Evolutionary conservation across 345 rosid species (phyloP), one percentile per base, ranked within the genome.

Genomic region (Citrus hindsii): DNA sequence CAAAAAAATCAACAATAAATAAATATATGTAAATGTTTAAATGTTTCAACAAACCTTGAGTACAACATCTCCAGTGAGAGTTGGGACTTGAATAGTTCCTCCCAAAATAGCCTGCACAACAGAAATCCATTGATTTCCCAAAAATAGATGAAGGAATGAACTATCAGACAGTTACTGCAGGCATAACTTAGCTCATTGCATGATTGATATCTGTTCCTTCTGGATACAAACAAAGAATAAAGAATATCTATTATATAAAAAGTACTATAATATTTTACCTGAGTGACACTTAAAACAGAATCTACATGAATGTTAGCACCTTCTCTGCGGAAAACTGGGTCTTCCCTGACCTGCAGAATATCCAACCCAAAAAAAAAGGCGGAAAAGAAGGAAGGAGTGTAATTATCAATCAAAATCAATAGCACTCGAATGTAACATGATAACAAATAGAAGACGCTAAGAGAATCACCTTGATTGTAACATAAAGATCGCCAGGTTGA

Each of bases 11-110:
- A 77, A 79, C 38, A 53, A 56, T 53, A 19, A 77, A 60, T 62
- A 9, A 66, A 56, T 28, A 71, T 21, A 27, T 33, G 0, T 28
- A 68, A 27, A 76, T 35, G 7, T 35, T 35, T 35, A 35, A 13
- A 48, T 75, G 37, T 48, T 61, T 69, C 67, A 81, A 71, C 81
- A 71, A 30, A 95, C 99, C 98, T 94, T 96, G n/a, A 96, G 89
- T 14, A 96, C 98, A 78, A 96, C 97, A 87, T 96, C 99, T 70
- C 99, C 99, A 0, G 97, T 91, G 64, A 96, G 98, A 66, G 98
- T 97, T 60, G 99, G 99, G 80, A 94, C 98, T 82, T 92, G 95
- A 77, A 97, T 84, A 56, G 99, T 94, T 82, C 99, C 99, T 64
- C 99, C 99, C 83, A 97, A 88, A 73, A 94, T 85, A 72, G 99